Base-by-base conservation (phyloP, 2,329 filamentous ascomycete species). In the Colletotrichum horii region DNA sequence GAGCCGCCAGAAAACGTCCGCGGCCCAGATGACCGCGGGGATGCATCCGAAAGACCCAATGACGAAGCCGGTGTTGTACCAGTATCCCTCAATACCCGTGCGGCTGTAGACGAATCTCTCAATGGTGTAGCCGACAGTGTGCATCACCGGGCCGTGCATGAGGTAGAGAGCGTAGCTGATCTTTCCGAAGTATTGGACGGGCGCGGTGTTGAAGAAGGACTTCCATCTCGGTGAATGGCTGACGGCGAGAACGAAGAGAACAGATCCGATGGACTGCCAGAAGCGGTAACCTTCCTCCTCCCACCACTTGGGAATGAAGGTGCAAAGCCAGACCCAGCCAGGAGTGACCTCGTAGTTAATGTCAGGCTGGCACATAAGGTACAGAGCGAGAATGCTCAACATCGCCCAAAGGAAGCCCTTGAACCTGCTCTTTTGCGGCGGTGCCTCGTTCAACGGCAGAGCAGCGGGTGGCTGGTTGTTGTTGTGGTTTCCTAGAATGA, bases 81-180 rank as follows among this genome's bases (percentile, higher is more conserved):
- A 83, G 66, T 80, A 78, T 19, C 85, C 86, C 69, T 90, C 87
- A 6, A 83, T 83, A 8, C 89, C 90, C 0, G 87, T 90, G 48
- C 88, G 55, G 15, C 81, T 80, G 81, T 87, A 91, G 1, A 85
- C 88, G 82, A 86, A 85, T 38, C 84, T 85, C 79, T 91, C 86
- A 74, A 88, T 86, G 38, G 86, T 83, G 78, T 91, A 91, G 14
- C 90, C 90, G 22, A 89, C 78, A 3, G 87, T 87, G 78, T 91
- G 89, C 79, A 89, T 86, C 4, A 88, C 86, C 5, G 89, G 89
- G 1, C 90, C 90, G 80, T 93, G 91, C 84, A 92, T 89, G 16
- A 93, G 86, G 80, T 93, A 93, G 30, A 93, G 80, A 66, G 90
- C 88, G 79, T 91, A 93, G 68, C 89, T 92, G 78, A 93, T 89